Base-by-base conservation (phyloP, 1,284 basidiomycete species). In the Lignosus rhinocerotis region DNA sequence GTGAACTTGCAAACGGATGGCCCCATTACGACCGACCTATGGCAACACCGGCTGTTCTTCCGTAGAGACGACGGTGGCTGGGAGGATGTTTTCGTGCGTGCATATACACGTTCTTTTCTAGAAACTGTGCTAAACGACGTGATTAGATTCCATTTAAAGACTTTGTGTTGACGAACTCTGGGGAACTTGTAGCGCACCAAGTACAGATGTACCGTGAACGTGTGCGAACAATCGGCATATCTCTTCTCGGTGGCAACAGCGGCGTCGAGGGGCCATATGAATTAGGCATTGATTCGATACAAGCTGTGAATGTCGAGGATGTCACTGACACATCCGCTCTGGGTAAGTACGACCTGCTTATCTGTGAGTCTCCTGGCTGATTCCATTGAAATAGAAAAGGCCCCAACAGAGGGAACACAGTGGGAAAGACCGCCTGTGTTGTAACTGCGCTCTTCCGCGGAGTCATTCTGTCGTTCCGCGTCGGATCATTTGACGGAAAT, bases 1-100 rank as follows among this genome's bases (percentile, higher is more conserved):
- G 91, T 94, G 58, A 96, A 96, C 72, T 75, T 96, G 33, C 94
- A 96, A 72, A 95, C 93, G 2, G 84, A 88, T 51, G 90, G 91
- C 1, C 86, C 89, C 2, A 80, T 91, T 49, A 80, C 83, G 43
- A 87, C 85, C 21, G 93, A 95, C 72, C 76, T 96, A 19, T 96
- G 93, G 87, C 94, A 96, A 69, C 94, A 96, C 68, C 81, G 92
- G 38, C 76, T 96, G 38, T 92, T 86, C 73, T 91, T 95, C 71
- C 78, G 83, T 56, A 80, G 83, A 51, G 76, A 79, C 21, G 86
- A 91, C 54, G 87, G 87, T 16, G 77, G 79, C 10, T 96, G 94
- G 94, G 91, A 95, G 71, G 89, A 94, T 67, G 74, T 96, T 10
- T 86, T 90, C 65, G 93, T 93, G 64, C 69, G 88, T 80, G 14